These are phyloP conservation scores for Coemansia sp. DNA, from an alignment of 192 early-diverging fungal species.

Conservation along the genomic window DNA sequence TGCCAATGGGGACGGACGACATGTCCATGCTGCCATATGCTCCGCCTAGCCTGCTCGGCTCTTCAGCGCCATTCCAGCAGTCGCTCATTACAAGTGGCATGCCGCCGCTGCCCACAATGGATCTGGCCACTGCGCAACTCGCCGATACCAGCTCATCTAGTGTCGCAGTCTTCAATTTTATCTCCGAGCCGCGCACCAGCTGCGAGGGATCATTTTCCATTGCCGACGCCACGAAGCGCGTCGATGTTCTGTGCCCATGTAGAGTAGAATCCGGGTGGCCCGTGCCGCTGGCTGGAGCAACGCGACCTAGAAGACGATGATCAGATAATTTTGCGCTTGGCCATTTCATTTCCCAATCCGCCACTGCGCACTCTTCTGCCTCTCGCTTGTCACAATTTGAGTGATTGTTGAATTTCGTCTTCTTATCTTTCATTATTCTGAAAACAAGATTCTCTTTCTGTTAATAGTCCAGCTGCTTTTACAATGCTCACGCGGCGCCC, in stretches of 20 bases:
- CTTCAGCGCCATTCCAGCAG: background rate
- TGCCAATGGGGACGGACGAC: background rate
- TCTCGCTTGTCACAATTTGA: background rate
- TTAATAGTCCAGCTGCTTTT: too few relatives aligned
- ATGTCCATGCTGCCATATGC: background rate
- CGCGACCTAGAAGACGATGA: background rate
- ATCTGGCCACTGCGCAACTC: background rate
- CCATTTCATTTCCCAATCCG: background rate
- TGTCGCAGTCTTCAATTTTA: constrained; percentile 3
- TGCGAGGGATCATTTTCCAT: constrained; percentile 15
- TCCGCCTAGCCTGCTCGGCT: background rate
- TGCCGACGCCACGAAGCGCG: constrained; percentile 21
- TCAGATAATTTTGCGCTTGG: background rate
- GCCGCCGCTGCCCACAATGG: background rate
- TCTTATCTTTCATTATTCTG: too few relatives aligned
- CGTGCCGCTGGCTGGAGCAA: background rate
- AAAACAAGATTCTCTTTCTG: too few relatives aligned
- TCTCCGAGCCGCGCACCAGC: constrained; percentile 19
- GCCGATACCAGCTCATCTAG: background rate
- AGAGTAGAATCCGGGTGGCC: constrained; percentile 20
- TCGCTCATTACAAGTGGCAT: background rate
- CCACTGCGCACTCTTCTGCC: background rate
- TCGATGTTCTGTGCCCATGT: constrained; percentile 12
- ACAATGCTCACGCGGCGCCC: background rate
- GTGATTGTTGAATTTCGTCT: background rate